Evolutionary conservation across 352 stramenopile species (phyloP).

Genomic region (Globisporangium sylvaticum): DNA sequence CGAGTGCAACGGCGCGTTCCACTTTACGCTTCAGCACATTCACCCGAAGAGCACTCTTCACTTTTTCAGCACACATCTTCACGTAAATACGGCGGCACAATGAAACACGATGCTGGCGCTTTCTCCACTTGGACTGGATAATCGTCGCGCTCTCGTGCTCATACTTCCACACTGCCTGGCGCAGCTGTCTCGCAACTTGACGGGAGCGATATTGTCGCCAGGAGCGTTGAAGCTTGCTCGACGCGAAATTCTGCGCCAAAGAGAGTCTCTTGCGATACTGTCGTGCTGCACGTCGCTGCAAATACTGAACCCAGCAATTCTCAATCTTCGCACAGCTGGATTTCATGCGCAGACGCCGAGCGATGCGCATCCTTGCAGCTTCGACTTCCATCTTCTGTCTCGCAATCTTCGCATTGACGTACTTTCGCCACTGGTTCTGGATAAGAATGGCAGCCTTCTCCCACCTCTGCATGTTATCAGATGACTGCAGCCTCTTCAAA

Average conservation of each 20-base stretch:
- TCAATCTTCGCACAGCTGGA: slow-evolving; percentile 36
- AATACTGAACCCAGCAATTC: slow-evolving; percentile 30
- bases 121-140: slow-evolving; percentile 14
- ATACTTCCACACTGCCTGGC: slow-evolving; percentile 9
- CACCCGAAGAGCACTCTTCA: slow-evolving; percentile 16
- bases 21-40: slow-evolving; percentile 16
- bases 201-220: slow-evolving; percentile 4
- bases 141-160: slow-evolving; percentile 7
- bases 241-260: not conserved
- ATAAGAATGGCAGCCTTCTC: slow-evolving; percentile 18
- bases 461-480: slow-evolving; percentile 13
- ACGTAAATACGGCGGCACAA: slow-evolving; percentile 10
- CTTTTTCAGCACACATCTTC: slow-evolving; percentile 10
- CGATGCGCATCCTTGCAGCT: slow-evolving; percentile 18
- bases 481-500: slow-evolving; percentile 17
- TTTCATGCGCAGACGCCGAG: slow-evolving; percentile 26
- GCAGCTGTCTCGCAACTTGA: slow-evolving; percentile 1
- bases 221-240: slow-evolving; percentile 7
- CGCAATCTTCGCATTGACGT: slow-evolving; percentile 18
- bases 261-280: slow-evolving; percentile 30
- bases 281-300: slow-evolving; percentile 30
- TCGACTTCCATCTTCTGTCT: slow-evolving; percentile 15
- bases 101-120: not conserved
- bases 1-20: slow-evolving; percentile 25
- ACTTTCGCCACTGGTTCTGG: slow-evolving; percentile 35